phyloP scores from a whole-genome alignment of 768 basidiomycete species.

The Glaciozyma martinii region DNA sequence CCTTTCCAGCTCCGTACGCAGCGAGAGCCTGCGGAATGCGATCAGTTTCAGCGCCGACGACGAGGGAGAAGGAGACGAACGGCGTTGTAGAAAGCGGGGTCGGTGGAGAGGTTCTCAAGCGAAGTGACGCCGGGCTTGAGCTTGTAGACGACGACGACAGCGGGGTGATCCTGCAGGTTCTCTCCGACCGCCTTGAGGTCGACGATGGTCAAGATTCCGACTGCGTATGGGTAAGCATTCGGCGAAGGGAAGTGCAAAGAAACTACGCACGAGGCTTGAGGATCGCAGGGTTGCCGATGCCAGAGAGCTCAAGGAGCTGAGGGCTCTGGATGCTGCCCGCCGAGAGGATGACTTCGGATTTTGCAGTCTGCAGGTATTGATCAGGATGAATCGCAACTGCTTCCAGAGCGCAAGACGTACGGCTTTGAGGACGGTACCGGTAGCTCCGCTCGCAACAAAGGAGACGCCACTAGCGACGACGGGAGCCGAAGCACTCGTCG shows the following conservation, averaged over 20 bases:
- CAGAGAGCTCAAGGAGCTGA: constrained; percentile 29
- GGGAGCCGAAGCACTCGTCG: not conserved
- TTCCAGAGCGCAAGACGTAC: not conserved
- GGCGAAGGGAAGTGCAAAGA: too few species aligned
- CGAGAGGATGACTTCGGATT: constrained; percentile 32
- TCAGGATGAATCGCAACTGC: not conserved
- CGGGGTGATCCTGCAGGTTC: constrained; percentile 41
- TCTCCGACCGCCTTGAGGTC: constrained; percentile 45
- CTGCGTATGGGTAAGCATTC: not conserved
- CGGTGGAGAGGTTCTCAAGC: constrained; percentile 13
- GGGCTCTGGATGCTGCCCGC: constrained; percentile 29
- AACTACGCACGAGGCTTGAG: constrained; percentile 1
- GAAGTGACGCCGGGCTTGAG: constrained; percentile 11
- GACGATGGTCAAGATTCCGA: constrained; percentile 37
- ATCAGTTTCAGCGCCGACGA: not conserved
- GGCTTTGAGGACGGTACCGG: not conserved
- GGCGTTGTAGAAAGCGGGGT: not conserved
- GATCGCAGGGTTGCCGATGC: constrained; percentile 16
- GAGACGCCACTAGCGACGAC: constrained; percentile 13
- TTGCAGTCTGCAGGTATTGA: not conserved
- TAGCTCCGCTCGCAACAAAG: constrained; percentile 2
- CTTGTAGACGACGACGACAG: constrained; percentile 19
- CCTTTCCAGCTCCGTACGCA: constrained; percentile 10
- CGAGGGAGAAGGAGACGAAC: not conserved
- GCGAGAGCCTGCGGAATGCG: not conserved